Evolutionary conservation across 306 rosid genomes (phyloP).

Genomic region (Gastrolobium bilobum): DNA sequence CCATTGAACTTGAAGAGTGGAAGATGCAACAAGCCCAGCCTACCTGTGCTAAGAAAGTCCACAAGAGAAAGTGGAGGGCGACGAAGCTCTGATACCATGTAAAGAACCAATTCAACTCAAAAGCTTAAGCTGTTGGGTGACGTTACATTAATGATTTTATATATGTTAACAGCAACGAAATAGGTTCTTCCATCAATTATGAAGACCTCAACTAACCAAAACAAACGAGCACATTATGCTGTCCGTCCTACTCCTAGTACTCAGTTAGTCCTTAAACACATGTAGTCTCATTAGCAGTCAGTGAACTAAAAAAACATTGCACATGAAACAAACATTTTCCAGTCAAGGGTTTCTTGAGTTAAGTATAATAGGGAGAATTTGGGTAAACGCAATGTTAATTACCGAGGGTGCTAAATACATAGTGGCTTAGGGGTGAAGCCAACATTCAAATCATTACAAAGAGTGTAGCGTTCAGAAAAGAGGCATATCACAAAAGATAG

Average conservation of each 20-base stretch:
- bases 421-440: constrained; percentile 45
- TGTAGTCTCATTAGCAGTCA: not conserved
- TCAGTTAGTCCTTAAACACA: not conserved
- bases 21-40: too few relatives aligned
- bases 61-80: too few relatives aligned
- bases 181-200: not conserved
- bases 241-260: not conserved
- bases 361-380: not conserved
- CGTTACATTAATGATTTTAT: too few relatives aligned
- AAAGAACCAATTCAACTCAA: too few relatives aligned
- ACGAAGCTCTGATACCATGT: too few relatives aligned
- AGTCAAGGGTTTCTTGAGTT: not conserved
- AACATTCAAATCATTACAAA: constrained; percentile 20
- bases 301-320: not conserved
- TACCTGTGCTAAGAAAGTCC: too few relatives aligned
- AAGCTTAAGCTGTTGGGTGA: too few relatives aligned
- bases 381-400: not conserved
- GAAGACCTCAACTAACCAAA: constrained; percentile 2
- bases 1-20: too few relatives aligned
- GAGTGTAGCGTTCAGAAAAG: not conserved
- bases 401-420: not conserved
- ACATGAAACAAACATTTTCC: not conserved
- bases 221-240: not conserved
- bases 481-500: not conserved
- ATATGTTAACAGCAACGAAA: too few relatives aligned